These are phyloP conservation scores for Golubevia pallescens DNA, from an alignment of 1,284 basidiomycete species.

Conservation along the genomic window DNA sequence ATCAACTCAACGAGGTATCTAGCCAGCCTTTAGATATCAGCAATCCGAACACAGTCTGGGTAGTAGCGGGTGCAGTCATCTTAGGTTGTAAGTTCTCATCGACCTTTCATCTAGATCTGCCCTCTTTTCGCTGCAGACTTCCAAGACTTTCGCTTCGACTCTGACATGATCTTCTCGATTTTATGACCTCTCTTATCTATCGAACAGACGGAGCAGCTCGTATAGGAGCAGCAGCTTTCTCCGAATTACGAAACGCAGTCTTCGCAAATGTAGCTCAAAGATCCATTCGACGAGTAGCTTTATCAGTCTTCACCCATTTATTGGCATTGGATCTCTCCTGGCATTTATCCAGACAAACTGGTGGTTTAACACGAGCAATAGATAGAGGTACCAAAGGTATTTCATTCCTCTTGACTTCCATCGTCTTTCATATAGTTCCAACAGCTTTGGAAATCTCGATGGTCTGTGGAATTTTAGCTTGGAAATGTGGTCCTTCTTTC, in stretches of 20 bases:
- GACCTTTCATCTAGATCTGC: slow-evolving; percentile 1
- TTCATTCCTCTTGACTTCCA: slow-evolving; percentile 89
- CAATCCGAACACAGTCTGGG: slow-evolving; percentile 81
- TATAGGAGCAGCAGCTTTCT: slow-evolving; percentile 85
- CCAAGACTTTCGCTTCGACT: not conserved
- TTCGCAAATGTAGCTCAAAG: slow-evolving; percentile 95
- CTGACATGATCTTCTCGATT: slow-evolving; percentile 2
- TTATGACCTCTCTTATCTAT: not conserved
- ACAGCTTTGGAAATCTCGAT: slow-evolving; percentile 94
- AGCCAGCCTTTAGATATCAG: slow-evolving; percentile 72
- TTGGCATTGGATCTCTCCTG: slow-evolving; percentile 89
- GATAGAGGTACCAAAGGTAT: slow-evolving; percentile 98
- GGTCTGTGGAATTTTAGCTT: slow-evolving; percentile 95
- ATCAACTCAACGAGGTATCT: slow-evolving; percentile 74
- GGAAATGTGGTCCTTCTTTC: slow-evolving; percentile 96
- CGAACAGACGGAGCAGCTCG: slow-evolving; percentile 85
- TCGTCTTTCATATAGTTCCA: slow-evolving; percentile 92
- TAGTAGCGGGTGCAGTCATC: slow-evolving; percentile 85
- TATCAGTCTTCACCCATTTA: slow-evolving; percentile 90
- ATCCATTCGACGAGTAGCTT: slow-evolving; percentile 89
- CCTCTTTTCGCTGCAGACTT: not conserved
- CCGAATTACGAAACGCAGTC: slow-evolving; percentile 90
- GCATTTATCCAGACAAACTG: slow-evolving; percentile 91
- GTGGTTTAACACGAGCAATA: slow-evolving; percentile 92
- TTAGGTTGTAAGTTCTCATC: slow-evolving; percentile 81